A percentile compares a stretch with the other conserved stretches of the same genome.
Evolutionary conservation across 2,329 filamentous ascomycete genomes (phyloP).

Genomic region (Aspergillus sp.): DNA sequence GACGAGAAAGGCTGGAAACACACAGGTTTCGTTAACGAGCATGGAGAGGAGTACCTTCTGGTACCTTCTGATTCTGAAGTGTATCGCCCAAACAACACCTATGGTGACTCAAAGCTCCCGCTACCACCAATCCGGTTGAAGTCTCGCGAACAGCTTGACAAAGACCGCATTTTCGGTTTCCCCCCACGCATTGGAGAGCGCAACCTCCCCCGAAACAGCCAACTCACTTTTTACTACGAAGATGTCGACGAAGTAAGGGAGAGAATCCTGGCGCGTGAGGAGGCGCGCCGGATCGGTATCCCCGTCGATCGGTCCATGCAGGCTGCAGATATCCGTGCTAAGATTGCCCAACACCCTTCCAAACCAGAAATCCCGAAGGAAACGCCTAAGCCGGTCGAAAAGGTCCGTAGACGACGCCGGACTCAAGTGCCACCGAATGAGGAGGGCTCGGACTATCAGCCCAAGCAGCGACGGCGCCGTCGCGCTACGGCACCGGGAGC

Average conservation of each 20-base stretch:
- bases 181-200: constrained; percentile 25
- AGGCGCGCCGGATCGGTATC: constrained; percentile 16
- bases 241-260: constrained; percentile 17
- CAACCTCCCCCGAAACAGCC: constrained; percentile 19
- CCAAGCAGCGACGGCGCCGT: constrained; percentile 13
- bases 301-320: constrained; percentile 12
- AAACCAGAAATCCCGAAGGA: neutral
- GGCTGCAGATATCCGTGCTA: constrained; percentile 11
- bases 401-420: constrained; percentile 8
- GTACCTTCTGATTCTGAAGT: constrained; percentile 18
- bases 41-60: constrained; percentile 22
- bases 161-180: constrained; percentile 26
- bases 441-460: constrained; percentile 2
- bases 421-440: constrained; percentile 1
- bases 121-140: constrained; percentile 20
- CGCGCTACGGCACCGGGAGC: constrained; percentile 4
- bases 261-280: constrained; percentile 16
- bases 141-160: constrained; percentile 20
- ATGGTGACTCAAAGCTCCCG: constrained; percentile 19
- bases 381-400: neutral
- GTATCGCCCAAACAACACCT: constrained; percentile 21
- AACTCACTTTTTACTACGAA: constrained; percentile 15
- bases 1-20: constrained; percentile 25
- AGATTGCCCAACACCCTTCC: constrained; percentile 11
- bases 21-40: constrained; percentile 22